phyloP scores from a whole-genome alignment of 805 yeast species.

The Yarrowia sp. region DNA sequence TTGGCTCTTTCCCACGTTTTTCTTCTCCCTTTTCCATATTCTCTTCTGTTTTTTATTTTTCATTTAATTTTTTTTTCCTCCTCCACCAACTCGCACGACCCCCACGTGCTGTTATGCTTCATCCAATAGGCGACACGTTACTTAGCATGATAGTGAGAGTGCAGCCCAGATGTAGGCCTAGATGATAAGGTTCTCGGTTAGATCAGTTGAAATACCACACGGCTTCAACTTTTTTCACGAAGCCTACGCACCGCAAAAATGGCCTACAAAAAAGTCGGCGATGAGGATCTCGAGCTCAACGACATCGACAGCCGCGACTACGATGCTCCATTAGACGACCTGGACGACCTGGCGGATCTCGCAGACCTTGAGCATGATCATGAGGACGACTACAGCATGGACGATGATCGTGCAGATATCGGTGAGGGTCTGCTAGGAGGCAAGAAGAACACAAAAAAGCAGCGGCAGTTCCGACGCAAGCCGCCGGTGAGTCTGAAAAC shows the following conservation, averaged over 20 bases:
- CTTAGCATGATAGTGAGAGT: background rate
- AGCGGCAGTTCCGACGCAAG: background rate
- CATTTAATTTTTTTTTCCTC: too few relatives aligned
- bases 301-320: background rate
- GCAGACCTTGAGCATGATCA: constrained; percentile 1
- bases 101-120: constrained; percentile 12
- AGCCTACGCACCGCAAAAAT: background rate
- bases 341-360: background rate
- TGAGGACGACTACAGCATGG: constrained; percentile 14
- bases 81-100: background rate
- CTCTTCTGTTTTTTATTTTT: too few relatives aligned
- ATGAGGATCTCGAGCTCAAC: constrained; percentile 7
- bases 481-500: background rate
- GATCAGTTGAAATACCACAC: constrained; percentile 16
- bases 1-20: too few relatives aligned
- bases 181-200: constrained; percentile 25
- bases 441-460: background rate
- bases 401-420: constrained; percentile 9
- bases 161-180: background rate
- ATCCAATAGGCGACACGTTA: background rate
- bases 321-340: background rate
- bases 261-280: background rate
- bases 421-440: constrained; percentile 16
- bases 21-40: too few relatives aligned
- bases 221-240: background rate